Base-by-base conservation (phyloP, 345 rosid genomes). In the Lumnitzera littorea region DNA sequence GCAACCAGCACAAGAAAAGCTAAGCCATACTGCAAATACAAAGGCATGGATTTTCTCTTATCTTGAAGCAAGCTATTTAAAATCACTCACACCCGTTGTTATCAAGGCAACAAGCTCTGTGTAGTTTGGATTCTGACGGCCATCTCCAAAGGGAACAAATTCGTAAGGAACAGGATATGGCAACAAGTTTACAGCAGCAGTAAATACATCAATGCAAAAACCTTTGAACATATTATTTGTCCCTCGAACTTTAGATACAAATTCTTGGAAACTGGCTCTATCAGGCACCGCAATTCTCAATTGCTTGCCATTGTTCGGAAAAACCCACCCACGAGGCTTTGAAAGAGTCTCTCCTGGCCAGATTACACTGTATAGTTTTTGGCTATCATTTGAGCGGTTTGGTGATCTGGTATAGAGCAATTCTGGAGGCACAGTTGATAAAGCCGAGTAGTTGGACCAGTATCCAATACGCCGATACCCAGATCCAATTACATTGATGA, bases 281-380 rank as follows among this genome's bases (percentile, higher is more conserved):
- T 73, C 62, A 0, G 99, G 99, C 62, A 89, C 97, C 12, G 90
- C 99, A 13, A 94, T 81, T 75, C 70, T 79, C 66, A 94, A 72
- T 54, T 70, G 89, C 72, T 84, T 86, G 74, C 99, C 99, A 59
- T 84, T 87, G 79, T 83, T 86, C 2, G 97, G 84, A 50, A 94
- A 89, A 53, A 82, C 99, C 97, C 99, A 94, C 66, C 99, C 99
- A 12, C 95, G 94, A 46, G 99, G 99, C 48, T 64, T 81, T 29
- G 64, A 50, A 60, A 63, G 62, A n/a, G 89, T 76, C 64, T 89
- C 99, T 49, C 98, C 99, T 0, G 97, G 99, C 99, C 99, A 94
- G 57, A 94, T 84, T 57, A 84, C 96, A 58, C 60, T 57, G 55
- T 74, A 64, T 23, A 94, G 73, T 17, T 87, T 64, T 70, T 78